These are phyloP conservation scores for Cucumis cinereus DNA, from an alignment of 306 rosid genomes.

Conservation along the genomic window DNA sequence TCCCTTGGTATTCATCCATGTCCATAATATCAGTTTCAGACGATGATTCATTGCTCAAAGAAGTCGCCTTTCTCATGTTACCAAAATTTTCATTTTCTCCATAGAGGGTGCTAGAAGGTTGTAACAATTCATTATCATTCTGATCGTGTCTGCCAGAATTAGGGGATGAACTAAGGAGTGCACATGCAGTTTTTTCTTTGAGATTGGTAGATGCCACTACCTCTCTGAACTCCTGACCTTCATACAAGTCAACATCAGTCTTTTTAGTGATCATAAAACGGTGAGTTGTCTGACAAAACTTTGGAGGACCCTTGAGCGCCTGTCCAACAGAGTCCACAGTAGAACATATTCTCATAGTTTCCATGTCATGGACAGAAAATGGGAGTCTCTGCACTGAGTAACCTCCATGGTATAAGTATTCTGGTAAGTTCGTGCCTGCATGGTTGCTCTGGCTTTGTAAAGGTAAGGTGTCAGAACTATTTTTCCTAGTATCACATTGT, in stretches of 20 bases:
- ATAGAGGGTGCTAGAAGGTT: slow-evolving; percentile 23
- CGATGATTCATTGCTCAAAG: slow-evolving; percentile 49
- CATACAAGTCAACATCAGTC: slow-evolving; percentile 30
- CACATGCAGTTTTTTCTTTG: slow-evolving; percentile 26
- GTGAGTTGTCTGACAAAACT: slow-evolving; percentile 37
- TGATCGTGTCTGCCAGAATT: slow-evolving; percentile 19
- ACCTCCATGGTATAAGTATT: slow-evolving; percentile 18
- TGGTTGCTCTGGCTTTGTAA: slow-evolving; percentile 25
- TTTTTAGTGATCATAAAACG: slow-evolving; percentile 33
- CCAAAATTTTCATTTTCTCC: slow-evolving; percentile 25
- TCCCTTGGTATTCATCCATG: slow-evolving; percentile 39
- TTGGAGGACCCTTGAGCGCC: slow-evolving; percentile 32
- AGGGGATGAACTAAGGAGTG: slow-evolving; percentile 24
- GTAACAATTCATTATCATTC: slow-evolving; percentile 30
- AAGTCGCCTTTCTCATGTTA: slow-evolving; percentile 20
- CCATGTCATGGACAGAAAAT: slow-evolving; percentile 25
- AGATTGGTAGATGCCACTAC: slow-evolving; percentile 23
- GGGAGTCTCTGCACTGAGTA: slow-evolving; percentile 29
- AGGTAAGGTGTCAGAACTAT: slow-evolving; percentile 13
- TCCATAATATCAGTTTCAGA: slow-evolving; percentile 68
- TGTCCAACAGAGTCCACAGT: slow-evolving; percentile 36
- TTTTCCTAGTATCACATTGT: slow-evolving; percentile 30
- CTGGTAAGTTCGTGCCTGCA: slow-evolving; percentile 20
- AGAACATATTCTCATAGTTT: slow-evolving; percentile 36
- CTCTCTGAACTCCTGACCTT: slow-evolving; percentile 27